A percentile compares a stretch with the other conserved stretches of the same genome.
Conservation (phyloP, 352 stramenopile species). For the Pythium pectinolyticum region DNA sequence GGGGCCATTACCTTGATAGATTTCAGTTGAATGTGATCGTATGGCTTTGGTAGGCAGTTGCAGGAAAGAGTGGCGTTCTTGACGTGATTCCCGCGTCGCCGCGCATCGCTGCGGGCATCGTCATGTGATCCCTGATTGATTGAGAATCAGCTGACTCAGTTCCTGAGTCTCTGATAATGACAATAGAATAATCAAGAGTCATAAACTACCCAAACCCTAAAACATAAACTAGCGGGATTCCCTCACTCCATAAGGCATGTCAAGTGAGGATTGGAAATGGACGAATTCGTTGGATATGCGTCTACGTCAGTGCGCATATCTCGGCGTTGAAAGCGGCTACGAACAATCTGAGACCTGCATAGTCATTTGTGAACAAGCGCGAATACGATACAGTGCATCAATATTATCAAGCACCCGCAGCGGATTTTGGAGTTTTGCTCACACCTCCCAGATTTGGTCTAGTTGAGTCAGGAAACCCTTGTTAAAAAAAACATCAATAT, state of each 20-base stretch:
- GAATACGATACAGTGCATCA: neutral
- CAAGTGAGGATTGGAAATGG: neutral
- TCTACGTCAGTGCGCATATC: neutral
- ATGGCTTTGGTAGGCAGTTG: no score
- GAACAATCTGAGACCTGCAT: neutral
- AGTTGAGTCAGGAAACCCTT: neutral
- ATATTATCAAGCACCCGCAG: neutral
- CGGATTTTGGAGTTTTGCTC: neutral
- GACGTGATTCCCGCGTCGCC: no score
- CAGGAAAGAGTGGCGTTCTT: no score
- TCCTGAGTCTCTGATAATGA: neutral
- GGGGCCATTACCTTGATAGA: no score
- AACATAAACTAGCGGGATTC: neutral
- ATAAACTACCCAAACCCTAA: neutral
- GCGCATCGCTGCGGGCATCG: no score
- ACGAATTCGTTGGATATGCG: neutral
- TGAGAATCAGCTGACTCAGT: no score
- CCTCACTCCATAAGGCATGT: neutral
- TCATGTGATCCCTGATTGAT: no score
- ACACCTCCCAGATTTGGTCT: neutral
- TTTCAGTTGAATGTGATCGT: no score
- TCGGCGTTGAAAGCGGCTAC: neutral
- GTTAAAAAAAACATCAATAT: constrained; percentile 11
- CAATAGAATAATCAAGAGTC: neutral
- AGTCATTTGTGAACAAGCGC: neutral